A percentile compares a stretch with the other conserved stretches of the same genome.
Conservation (phyloP, 129 eudicot genomes). For the Daucus carota region DNA sequence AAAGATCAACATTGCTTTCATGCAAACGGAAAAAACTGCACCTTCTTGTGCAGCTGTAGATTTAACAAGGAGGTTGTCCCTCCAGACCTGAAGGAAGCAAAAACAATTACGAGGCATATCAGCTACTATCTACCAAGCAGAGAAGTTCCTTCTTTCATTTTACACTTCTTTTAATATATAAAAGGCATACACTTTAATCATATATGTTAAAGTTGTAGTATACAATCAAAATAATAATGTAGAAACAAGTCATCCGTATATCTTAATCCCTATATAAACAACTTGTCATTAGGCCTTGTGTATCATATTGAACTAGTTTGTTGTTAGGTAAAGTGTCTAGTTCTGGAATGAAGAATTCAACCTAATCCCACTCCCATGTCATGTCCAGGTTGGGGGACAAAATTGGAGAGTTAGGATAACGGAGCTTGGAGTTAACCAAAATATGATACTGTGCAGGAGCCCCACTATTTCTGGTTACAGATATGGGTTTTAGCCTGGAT, state of each 20-base stretch:
- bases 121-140: not conserved
- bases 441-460: not conserved
- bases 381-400: not conserved
- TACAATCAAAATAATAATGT: not conserved
- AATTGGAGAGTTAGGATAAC: not conserved
- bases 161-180: too few species aligned
- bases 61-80: constrained; percentile 39
- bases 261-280: not conserved
- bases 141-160: not conserved
- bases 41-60: constrained; percentile 42
- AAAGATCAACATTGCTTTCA: constrained; percentile 67
- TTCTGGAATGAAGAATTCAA: not conserved
- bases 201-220: not conserved
- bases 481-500: not conserved
- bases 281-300: not conserved
- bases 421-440: not conserved
- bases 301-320: not conserved
- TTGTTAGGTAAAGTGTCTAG: not conserved
- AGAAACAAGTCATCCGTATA: not conserved
- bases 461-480: not conserved
- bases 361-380: not conserved
- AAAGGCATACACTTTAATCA: not conserved
- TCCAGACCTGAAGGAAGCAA: constrained; percentile 47
- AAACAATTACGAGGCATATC: not conserved
- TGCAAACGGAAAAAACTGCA: constrained; percentile 52